Evolutionary conservation across 2,329 filamentous ascomycete genomes (phyloP).

Genomic region (Diaporthe sp.): DNA sequence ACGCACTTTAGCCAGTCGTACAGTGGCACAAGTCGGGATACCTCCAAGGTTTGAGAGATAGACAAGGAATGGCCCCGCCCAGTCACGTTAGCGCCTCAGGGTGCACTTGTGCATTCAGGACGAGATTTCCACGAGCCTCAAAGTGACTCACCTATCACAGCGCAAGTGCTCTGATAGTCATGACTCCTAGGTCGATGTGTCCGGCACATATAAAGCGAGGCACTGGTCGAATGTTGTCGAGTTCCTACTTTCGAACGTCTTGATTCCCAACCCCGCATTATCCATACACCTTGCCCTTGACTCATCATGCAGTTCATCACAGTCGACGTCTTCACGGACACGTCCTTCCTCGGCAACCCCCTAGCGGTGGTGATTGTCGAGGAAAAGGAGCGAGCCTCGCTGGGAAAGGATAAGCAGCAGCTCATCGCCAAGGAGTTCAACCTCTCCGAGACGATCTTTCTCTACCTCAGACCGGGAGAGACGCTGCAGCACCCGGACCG

Average conservation of each 20-base stretch:
- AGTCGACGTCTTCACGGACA: slow-evolving; percentile 70
- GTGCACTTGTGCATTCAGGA: slow-evolving; percentile 23
- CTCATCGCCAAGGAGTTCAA: slow-evolving; percentile 74
- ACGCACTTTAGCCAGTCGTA: slow-evolving; percentile 16
- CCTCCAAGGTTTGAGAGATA: slow-evolving; percentile 21
- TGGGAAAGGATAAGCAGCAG: slow-evolving; percentile 69
- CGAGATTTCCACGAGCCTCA: slow-evolving; percentile 1
- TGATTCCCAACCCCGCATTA: background rate
- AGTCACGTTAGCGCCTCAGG: slow-evolving; percentile 30
- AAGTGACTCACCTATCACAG: slow-evolving; percentile 19
- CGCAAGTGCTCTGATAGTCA: background rate
- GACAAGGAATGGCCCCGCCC: slow-evolving; percentile 22
- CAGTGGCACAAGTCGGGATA: slow-evolving; percentile 28
- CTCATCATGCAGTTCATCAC: slow-evolving; percentile 62
- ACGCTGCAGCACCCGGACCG: slow-evolving; percentile 43
- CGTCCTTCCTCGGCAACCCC: slow-evolving; percentile 69
- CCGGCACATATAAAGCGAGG: background rate
- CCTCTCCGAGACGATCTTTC: slow-evolving; percentile 74
- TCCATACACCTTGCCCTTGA: background rate
- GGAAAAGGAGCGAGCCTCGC: slow-evolving; percentile 49
- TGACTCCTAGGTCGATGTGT: background rate
- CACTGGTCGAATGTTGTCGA: background rate
- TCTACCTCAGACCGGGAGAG: slow-evolving; percentile 61
- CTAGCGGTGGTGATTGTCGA: slow-evolving; percentile 72
- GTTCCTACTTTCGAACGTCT: background rate